Evolutionary conservation across 2,329 filamentous ascomycete species (phyloP), one percentile per base, ranked within the genome.

Genomic region (Cladophialophora bantiana): DNA sequence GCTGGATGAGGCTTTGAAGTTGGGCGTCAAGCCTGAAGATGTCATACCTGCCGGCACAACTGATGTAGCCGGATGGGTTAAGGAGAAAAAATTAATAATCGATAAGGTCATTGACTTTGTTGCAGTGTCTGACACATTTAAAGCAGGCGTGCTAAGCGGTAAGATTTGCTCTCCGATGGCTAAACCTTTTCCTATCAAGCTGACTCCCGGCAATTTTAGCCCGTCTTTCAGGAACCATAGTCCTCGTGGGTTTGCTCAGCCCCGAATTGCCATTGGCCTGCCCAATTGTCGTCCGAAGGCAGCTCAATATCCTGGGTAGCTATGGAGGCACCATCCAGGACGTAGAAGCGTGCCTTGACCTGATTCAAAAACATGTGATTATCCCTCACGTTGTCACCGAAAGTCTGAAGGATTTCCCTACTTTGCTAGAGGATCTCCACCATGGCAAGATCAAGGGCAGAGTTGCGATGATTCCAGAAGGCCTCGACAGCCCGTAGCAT

Each of bases 61-160:
- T 5, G 18, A 60, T 34, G 38, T 69, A 6, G 35, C 56, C 9
- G 61, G 56, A 36, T 69, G 65, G 62, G 35, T 67, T 31, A 40
- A 55, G 6, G 13, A 50, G 4, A 54, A 61, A 18, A 26, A 34
- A 7, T 10, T 69, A 18, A 10, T 53, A 15, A 40, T 68, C 35
- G 68, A 69, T 18, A 69, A 38, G 13, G 62, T 59, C 4, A 65
- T 69, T 38, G 68, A 69, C 32, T 69, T 69, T 64, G 65, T 65
- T 13, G 68, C 52, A 7, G 35, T 58, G 7, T 35, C 52, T 1
- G 58, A 60, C 6, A 65, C 68, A 18, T 69, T 69, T 53, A 59
- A 55, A 10, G 59, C 65, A 12, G 40, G 60, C 2, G n/a, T 62
- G 2, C 40, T 54, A 13, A 18, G 35, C 35, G 67, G 67, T 69